Percentiles rank a stretch among this genome's conserved stretches.
These are phyloP conservation scores for Magnolia changhungtana DNA, from an alignment of 164 flowering plant species.

Conservation along the genomic window DNA sequence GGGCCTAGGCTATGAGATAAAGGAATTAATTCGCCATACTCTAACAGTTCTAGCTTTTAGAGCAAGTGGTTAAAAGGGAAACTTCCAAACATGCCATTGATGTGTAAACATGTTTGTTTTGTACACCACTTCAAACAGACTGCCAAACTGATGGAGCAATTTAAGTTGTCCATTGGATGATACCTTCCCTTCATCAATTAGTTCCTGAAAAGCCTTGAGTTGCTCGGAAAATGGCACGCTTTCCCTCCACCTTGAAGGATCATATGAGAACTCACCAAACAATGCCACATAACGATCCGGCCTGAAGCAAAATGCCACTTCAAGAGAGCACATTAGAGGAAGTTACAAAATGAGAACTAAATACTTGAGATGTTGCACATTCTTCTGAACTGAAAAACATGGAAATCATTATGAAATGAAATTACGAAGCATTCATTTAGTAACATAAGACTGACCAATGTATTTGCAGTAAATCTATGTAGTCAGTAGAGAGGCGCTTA, in stretches of 20 bases:
- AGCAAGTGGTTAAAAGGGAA: neutral
- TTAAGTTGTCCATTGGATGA: neutral
- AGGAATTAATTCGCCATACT: too few relatives aligned
- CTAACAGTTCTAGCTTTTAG: too few relatives aligned
- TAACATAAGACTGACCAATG: constrained; percentile 61
- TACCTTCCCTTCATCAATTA: constrained; percentile 93
- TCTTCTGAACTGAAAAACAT: neutral
- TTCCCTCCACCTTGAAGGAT: constrained; percentile 76
- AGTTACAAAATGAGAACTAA: neutral
- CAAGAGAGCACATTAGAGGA: neutral
- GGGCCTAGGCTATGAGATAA: too few relatives aligned
- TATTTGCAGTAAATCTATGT: constrained; percentile 92
- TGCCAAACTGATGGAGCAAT: neutral
- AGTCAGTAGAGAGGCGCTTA: constrained; percentile 79
- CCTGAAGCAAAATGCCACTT: constrained; percentile 38
- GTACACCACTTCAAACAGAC: neutral
- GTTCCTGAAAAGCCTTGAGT: constrained; percentile 76
- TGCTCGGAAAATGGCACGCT: constrained; percentile 88
- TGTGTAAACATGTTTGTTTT: neutral
- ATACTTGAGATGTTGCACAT: neutral
- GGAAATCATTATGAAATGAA: neutral
- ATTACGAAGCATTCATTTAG: neutral
- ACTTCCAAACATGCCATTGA: neutral
- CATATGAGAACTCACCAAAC: constrained; percentile 76
- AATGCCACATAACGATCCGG: constrained; percentile 91